Evolutionary conservation across 768 basidiomycete genomes (phyloP), one percentile per base, ranked within the genome.

Genomic region (Naganishia vishniacii): DNA sequence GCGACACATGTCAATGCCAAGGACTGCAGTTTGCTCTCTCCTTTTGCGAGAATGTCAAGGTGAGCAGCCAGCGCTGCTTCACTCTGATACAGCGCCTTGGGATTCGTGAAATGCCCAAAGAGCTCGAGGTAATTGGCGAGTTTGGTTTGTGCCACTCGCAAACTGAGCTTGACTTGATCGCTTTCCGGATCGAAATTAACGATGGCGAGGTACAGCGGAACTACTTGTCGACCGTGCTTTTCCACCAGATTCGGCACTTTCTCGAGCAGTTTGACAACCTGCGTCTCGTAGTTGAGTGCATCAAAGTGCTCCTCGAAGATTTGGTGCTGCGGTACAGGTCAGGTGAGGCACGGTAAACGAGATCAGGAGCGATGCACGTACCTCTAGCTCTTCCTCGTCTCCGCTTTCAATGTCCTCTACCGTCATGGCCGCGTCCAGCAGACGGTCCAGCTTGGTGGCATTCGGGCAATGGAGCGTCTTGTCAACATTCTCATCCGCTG

Each of bases 21-120:
- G 8, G 79, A 81, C 78, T 95, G 94, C 2, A 97, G 79, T 3
- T 83, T 70, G 15, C 84, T 84, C 68, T 97, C 92, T 2, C 92
- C 89, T 67, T 91, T 86, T 4, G 91, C 86, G 25, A 98, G 82
- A 23, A 89, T 81, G n/a, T 82, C 78, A 15, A 82, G 81, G 77
- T 92, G 94, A 25, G 91, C 73, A 1, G 79, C 56, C 44, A 82
- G 83, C 4, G 98, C 81, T 0, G 81, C 81, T 9, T 86, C 82
- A 0, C 88, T 83, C 7, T 84, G 81, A 72, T 85, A 83, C 1
- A 93, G 79, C 0, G 91, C 89, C 78, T 90, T 94, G n/a, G 93
- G 94, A 72, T 97, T 98, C 69, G 80, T 79, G 74, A 99, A 89
- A 73, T 92, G 94, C 53, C 88, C 82, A 76, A 97, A 89, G 12